Percentiles rank a stretch among this genome's conserved stretches.
Evolutionary conservation across 768 basidiomycete species (phyloP).

Genomic region (Pulveroboletus ravenelii): DNA sequence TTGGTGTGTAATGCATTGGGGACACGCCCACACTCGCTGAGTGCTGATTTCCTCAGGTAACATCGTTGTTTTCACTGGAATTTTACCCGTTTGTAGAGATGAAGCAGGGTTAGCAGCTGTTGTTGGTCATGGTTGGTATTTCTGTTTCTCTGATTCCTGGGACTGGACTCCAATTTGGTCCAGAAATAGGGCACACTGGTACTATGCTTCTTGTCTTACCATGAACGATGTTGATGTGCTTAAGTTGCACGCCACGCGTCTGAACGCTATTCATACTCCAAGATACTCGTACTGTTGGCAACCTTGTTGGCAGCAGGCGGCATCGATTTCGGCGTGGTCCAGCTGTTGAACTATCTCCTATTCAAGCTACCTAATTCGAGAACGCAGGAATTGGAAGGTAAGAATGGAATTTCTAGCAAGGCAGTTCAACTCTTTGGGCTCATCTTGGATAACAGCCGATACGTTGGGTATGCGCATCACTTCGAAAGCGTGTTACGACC

Average conservation of each 20-base stretch:
- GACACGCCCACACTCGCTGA: neutral
- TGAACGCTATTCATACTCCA: constrained; percentile 41
- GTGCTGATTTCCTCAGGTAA: constrained; percentile 40
- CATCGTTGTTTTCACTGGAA: constrained; percentile 87
- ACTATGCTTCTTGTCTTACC: constrained; percentile 8
- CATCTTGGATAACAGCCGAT: constrained; percentile 53
- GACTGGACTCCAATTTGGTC: constrained; percentile 1
- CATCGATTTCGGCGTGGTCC: constrained; percentile 50
- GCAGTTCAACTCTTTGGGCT: neutral
- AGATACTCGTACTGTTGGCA: constrained; percentile 37
- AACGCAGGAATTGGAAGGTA: constrained; percentile 77
- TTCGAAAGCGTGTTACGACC: constrained; percentile 84
- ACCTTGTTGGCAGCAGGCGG: constrained; percentile 46
- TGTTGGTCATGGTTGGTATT: constrained; percentile 65
- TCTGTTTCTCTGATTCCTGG: neutral
- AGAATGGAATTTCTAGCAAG: neutral
- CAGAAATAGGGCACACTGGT: constrained; percentile 83
- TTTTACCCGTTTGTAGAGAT: constrained; percentile 70
- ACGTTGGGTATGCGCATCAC: constrained; percentile 77
- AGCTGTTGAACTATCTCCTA: constrained; percentile 44
- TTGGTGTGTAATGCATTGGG: constrained; percentile 40
- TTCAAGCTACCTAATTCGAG: constrained; percentile 81
- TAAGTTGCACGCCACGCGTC: constrained; percentile 55
- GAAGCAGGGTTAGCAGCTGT: constrained; percentile 83
- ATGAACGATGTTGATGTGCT: constrained; percentile 8